These are phyloP conservation scores for Pythium rhizo-oryzae DNA, from an alignment of 352 stramenopile species.

Conservation along the genomic window DNA sequence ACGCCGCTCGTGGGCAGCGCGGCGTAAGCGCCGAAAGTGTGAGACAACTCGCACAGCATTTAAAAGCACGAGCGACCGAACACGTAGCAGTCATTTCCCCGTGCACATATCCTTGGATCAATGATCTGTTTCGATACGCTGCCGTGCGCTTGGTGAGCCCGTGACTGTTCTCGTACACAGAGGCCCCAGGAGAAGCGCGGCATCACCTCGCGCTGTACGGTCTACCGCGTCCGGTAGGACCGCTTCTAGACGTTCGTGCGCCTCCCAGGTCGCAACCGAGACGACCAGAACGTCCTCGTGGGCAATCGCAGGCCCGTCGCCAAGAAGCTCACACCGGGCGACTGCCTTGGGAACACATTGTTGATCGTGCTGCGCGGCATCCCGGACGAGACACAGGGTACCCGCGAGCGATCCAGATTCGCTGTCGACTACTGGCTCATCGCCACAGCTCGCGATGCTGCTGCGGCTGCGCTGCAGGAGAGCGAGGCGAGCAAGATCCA, in stretches of 20 bases:
- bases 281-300: slow-evolving; percentile 83
- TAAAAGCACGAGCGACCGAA: background rate
- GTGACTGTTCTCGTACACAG: slow-evolving; percentile 90
- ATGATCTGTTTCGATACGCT: slow-evolving; percentile 32
- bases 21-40: background rate
- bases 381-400: slow-evolving; percentile 53
- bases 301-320: slow-evolving; percentile 92
- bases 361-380: slow-evolving; percentile 93
- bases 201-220: slow-evolving; percentile 95
- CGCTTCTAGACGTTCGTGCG: slow-evolving; percentile 6
- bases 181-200: slow-evolving; percentile 97
- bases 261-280: slow-evolving; percentile 38
- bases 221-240: slow-evolving; percentile 73
- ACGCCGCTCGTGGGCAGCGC: slow-evolving; percentile 18
- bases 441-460: slow-evolving; percentile 94
- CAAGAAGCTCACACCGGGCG: slow-evolving; percentile 84
- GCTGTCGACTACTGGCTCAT: slow-evolving; percentile 83
- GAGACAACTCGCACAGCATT: background rate
- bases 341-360: too few species aligned
- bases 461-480: too few species aligned
- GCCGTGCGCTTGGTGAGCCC: slow-evolving; percentile 66
- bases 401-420: slow-evolving; percentile 29
- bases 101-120: slow-evolving; percentile 95
- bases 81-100: slow-evolving; percentile 75
- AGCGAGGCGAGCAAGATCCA: too few species aligned